phyloP scores from a whole-genome alignment of 208 protist genomes.

The Leishmania guyanensis region DNA sequence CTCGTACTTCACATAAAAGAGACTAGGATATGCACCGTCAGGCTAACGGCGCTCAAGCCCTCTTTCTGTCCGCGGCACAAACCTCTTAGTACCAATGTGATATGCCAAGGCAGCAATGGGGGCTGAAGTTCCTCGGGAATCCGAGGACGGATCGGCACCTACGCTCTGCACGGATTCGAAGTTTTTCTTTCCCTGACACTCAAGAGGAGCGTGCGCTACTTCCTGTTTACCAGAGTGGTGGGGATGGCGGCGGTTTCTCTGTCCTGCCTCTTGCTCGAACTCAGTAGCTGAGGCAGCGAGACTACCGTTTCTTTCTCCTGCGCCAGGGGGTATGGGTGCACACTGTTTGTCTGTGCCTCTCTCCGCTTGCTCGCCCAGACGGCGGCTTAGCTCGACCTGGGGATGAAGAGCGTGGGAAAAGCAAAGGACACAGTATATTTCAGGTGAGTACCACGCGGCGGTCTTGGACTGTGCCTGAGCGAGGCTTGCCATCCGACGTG shows the following conservation, averaged over 20 bases:
- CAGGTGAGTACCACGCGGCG: background rate
- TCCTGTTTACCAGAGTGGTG: background rate
- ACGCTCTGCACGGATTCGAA: background rate
- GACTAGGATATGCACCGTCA: background rate
- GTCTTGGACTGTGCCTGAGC: background rate
- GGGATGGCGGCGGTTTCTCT: background rate
- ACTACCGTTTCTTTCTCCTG: background rate
- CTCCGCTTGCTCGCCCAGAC: background rate
- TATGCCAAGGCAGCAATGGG: background rate
- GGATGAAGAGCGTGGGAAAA: background rate
- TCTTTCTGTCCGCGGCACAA: background rate
- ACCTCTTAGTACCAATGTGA: background rate
- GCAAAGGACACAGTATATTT: background rate
- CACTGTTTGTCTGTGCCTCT: background rate
- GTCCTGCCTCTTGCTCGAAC: background rate
- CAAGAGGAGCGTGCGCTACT: background rate
- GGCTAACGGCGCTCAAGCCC: background rate
- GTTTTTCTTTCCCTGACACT: background rate
- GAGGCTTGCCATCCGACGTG: background rate
- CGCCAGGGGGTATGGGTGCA: background rate
- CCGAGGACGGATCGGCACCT: background rate
- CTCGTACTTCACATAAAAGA: background rate
- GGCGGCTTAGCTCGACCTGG: background rate
- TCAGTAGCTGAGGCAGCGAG: background rate
- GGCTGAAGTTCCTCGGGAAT: background rate